A percentile compares a stretch with the other conserved stretches of the same genome.
These are phyloP conservation scores for Hemileccinum impolitum DNA, from an alignment of 768 basidiomycete genomes.

Conservation along the genomic window DNA sequence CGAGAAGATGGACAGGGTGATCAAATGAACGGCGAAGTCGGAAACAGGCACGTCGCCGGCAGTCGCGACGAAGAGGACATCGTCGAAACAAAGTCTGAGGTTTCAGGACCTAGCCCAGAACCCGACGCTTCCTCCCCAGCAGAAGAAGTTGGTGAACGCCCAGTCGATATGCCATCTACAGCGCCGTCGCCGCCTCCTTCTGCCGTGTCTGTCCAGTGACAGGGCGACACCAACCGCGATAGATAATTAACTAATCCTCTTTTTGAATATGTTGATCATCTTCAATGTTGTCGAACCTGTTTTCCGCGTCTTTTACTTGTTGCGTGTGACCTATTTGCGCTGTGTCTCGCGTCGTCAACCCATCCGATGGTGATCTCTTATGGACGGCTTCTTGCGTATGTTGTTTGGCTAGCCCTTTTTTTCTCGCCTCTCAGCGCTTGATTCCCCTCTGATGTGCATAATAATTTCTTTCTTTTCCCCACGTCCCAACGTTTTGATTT, in stretches of 20 bases:
- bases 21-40: conserved; percentile 21
- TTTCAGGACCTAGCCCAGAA: conserved; percentile 14
- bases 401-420: conserved; percentile 16
- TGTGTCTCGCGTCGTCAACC: conserved; percentile 7
- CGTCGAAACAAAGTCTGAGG: conserved; percentile 14
- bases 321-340: conserved; percentile 13
- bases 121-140: conserved; percentile 19
- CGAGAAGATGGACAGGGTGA: conserved; percentile 21
- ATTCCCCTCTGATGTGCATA: conserved; percentile 23
- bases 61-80: conserved; percentile 10
- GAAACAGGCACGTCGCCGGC: conserved; percentile 10
- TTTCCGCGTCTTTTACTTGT: background rate
- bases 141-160: conserved; percentile 21
- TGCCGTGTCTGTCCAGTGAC: conserved; percentile 27
- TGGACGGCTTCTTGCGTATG: conserved; percentile 21
- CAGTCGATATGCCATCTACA: conserved; percentile 24
- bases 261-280: conserved; percentile 35
- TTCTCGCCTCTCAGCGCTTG: conserved; percentile 1
- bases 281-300: conserved; percentile 23
- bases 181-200: conserved; percentile 31
- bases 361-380: conserved; percentile 6
- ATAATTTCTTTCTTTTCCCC: conserved; percentile 3
- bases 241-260: conserved; percentile 23
- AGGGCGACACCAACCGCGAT: conserved; percentile 13
- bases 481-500: background rate